A percentile compares a stretch with the other conserved stretches of the same genome.
Evolutionary conservation across 2,329 filamentous ascomycete genomes (phyloP).

Genomic region (Nakataea oryzae): DNA sequence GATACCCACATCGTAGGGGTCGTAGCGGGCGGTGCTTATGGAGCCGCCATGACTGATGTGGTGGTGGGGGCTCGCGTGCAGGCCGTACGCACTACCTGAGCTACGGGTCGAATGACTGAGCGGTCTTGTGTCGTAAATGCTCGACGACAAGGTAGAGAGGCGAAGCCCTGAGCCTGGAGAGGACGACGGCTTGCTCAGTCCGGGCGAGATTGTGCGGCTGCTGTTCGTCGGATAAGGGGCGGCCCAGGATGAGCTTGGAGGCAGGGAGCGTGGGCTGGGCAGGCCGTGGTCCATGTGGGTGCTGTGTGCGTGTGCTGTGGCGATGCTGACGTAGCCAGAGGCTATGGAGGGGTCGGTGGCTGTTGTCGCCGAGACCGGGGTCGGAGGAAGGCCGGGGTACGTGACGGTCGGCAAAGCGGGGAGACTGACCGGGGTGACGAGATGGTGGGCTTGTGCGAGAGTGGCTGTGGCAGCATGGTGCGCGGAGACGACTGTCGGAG

Average conservation of each 20-base stretch:
- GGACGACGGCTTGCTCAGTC: slow-evolving; percentile 25
- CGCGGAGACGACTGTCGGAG: slow-evolving; percentile 23
- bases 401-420: slow-evolving; percentile 13
- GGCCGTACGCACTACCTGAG: slow-evolving; percentile 10
- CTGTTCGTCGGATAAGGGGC: slow-evolving; percentile 20
- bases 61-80: slow-evolving; percentile 10
- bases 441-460: slow-evolving; percentile 19
- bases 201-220: slow-evolving; percentile 33
- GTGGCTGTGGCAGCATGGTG: slow-evolving; percentile 9
- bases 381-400: slow-evolving; percentile 36
- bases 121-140: slow-evolving; percentile 22
- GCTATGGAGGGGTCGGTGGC: slow-evolving; percentile 23
- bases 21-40: neutral
- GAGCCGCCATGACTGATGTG: slow-evolving; percentile 2
- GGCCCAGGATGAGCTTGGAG: slow-evolving; percentile 36
- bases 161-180: slow-evolving; percentile 19
- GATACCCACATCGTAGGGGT: neutral
- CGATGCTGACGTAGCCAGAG: slow-evolving; percentile 26
- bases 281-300: slow-evolving; percentile 35
- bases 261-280: slow-evolving; percentile 40
- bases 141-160: slow-evolving; percentile 22
- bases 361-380: slow-evolving; percentile 24
- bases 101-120: slow-evolving; percentile 10
- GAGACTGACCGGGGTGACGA: slow-evolving; percentile 28
- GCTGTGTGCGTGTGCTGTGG: slow-evolving; percentile 10